Evolutionary conservation across 23 red algal genomes (phyloP).

Genomic region (Cyanidium caldarium): DNA sequence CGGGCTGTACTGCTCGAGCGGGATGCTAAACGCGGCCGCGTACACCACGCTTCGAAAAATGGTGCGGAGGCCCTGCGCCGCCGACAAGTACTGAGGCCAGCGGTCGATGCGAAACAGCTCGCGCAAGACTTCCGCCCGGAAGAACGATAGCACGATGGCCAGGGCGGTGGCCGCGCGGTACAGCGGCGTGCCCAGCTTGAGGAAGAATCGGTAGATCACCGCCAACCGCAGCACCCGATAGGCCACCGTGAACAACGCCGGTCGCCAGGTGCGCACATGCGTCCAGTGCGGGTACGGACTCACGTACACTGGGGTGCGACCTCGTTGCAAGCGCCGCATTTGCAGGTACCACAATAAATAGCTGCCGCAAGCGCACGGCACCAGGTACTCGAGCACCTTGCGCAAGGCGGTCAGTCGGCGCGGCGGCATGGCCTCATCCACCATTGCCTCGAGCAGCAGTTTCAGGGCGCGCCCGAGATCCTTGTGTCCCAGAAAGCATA

Average conservation of each 20-base stretch:
- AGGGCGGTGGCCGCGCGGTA: constrained; percentile 30
- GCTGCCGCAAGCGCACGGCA: neutral
- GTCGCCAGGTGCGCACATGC: neutral
- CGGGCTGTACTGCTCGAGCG: constrained; percentile 21
- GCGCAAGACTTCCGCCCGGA: constrained; percentile 33
- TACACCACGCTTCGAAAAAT: constrained; percentile 33
- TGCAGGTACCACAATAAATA: constrained; percentile 1
- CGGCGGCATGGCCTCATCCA: neutral
- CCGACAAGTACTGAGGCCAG: constrained; percentile 42
- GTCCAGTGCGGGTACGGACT: neutral
- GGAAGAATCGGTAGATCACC: constrained; percentile 64
- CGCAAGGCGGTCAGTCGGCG: neutral
- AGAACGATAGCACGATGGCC: constrained; percentile 48
- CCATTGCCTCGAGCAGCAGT: neutral
- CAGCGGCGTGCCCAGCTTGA: constrained; percentile 22
- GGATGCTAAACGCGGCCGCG: constrained; percentile 36
- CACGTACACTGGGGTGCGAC: neutral
- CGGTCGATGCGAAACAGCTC: constrained; percentile 30
- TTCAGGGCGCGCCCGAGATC: neutral
- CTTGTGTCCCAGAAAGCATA: neutral
- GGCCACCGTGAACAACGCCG: constrained; percentile 23
- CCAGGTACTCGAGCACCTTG: neutral
- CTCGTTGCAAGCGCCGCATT: neutral
- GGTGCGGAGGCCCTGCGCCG: constrained; percentile 26
- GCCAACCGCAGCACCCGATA: constrained; percentile 48